Conservation (phyloP, 192 early-diverging fungal species). For the Cladochytrium replicatum region DNA sequence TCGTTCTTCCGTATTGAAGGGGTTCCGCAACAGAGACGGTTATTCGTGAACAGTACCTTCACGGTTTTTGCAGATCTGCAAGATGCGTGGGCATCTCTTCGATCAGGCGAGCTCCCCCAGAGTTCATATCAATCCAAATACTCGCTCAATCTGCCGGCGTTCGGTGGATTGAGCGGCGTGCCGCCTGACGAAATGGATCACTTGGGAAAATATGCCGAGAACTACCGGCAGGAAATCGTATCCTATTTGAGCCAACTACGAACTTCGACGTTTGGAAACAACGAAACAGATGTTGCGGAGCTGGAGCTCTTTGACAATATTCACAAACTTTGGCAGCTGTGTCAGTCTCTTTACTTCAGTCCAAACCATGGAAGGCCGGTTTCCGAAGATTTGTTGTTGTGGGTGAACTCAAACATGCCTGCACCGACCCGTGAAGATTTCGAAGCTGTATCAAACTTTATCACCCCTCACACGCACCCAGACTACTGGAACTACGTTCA, state of each 20-base stretch:
- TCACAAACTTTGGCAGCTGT: slow-evolving; percentile 1
- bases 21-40: no score
- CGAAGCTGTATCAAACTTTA: no score
- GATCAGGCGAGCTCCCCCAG: no score
- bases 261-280: no score
- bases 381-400: no score
- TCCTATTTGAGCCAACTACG: neutral
- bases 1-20: no score
- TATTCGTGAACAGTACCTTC: slow-evolving; percentile 9
- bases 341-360: neutral
- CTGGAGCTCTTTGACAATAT: neutral
- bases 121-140: no score
- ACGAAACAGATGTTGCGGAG: neutral
- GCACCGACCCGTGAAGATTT: no score
- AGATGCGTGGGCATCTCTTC: neutral
- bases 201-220: neutral
- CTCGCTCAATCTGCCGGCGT: neutral
- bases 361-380: no score
- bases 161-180: neutral
- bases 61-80: slow-evolving; percentile 11
- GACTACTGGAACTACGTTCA: slow-evolving; percentile 9
- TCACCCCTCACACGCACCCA: slow-evolving; percentile 3
- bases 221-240: neutral
- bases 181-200: neutral
- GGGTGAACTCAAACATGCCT: no score